Conservation (phyloP, 805 yeast species). For the Candida taoyuanica region DNA sequence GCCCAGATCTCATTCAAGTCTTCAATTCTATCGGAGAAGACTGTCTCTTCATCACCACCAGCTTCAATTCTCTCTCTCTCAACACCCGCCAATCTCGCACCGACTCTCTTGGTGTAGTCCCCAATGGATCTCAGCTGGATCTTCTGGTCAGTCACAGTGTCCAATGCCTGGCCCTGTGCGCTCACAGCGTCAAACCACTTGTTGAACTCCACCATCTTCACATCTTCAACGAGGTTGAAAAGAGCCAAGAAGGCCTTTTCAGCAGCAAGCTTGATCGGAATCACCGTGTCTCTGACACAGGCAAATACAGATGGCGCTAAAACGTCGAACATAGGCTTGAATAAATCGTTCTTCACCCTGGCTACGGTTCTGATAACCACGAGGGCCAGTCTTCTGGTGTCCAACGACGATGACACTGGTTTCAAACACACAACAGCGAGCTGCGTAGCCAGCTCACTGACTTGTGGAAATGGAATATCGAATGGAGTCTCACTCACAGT, state of each 20-base stretch:
- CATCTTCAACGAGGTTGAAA: slow-evolving; percentile 69
- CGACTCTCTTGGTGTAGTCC: slow-evolving; percentile 90
- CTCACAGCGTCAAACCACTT: slow-evolving; percentile 54
- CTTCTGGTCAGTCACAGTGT: slow-evolving; percentile 41
- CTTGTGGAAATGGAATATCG: slow-evolving; percentile 38
- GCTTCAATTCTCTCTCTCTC: slow-evolving; percentile 85
- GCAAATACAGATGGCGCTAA: slow-evolving; percentile 73
- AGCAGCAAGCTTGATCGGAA: slow-evolving; percentile 91
- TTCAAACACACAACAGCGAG: slow-evolving; percentile 44
- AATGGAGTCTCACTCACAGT: slow-evolving; percentile 29
- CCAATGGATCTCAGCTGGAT: slow-evolving; percentile 69
- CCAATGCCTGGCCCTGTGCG: slow-evolving; percentile 31
- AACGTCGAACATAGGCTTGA: slow-evolving; percentile 49
- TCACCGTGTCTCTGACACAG: slow-evolving; percentile 80
- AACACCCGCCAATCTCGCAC: slow-evolving; percentile 74
- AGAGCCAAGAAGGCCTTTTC: slow-evolving; percentile 81
- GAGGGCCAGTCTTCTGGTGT: slow-evolving; percentile 74
- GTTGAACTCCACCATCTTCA: slow-evolving; percentile 45
- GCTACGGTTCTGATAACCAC: slow-evolving; percentile 74
- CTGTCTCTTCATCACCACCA: slow-evolving; percentile 85
- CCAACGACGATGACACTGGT: slow-evolving; percentile 61
- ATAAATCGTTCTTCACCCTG: slow-evolving; percentile 49
- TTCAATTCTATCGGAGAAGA: slow-evolving; percentile 79
- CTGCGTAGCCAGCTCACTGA: slow-evolving; percentile 41
- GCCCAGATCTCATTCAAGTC: slow-evolving; percentile 89